Base-by-base conservation (phyloP, 306 rosid species). In the Prunus davidiana region DNA sequence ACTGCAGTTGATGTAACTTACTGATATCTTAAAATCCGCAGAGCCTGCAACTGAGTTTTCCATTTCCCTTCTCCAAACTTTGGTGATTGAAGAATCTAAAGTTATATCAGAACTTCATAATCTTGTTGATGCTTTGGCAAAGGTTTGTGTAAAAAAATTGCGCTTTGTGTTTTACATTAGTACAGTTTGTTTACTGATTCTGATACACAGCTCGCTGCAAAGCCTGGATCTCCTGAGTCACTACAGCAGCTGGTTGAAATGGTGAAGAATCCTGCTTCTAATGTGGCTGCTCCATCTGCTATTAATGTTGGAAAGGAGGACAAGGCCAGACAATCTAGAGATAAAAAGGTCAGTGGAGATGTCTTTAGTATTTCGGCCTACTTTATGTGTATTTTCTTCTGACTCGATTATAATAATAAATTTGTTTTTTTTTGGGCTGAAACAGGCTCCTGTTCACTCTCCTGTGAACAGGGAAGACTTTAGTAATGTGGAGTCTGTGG, bases 31-130 rank as follows among this genome's bases (percentile, higher is more conserved):
- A 64, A 69, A 86, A 70, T 81, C 15, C 70, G 87, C 97, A 96
- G 99, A 88, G 82, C 84, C 93, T 60, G 99, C 98, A 28, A 96
- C 86, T 0, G 99, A 96, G 85, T 96, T 96, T 79, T 78, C 96
- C 52, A 80, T 86, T 67, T 92, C 98, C 67, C 96, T 96, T 57
- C 92, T 96, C 80, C 96, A 96, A 75, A 82, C 83, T 61, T 81
- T 96, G 86, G 89, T 83, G 69, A 54, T 81, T 45, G 97, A 92
- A 84, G 98, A 96, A 70, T 83, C 93, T 1, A 91, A 79, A 87
- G 88, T 96, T 75, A 88, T 96, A 79, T 96, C 99, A 32, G 99
- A 96, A 80, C 97, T 96, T 81, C 97, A 91, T 85, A 96, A 88
- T 87, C 97, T 96, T 76, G 92, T 96, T 75, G 99, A 96, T 73